Percentiles rank a stretch among this genome's conserved stretches.
phyloP scores from a whole-genome alignment of 1,284 basidiomycete genomes.

The Marasmius oreades region DNA sequence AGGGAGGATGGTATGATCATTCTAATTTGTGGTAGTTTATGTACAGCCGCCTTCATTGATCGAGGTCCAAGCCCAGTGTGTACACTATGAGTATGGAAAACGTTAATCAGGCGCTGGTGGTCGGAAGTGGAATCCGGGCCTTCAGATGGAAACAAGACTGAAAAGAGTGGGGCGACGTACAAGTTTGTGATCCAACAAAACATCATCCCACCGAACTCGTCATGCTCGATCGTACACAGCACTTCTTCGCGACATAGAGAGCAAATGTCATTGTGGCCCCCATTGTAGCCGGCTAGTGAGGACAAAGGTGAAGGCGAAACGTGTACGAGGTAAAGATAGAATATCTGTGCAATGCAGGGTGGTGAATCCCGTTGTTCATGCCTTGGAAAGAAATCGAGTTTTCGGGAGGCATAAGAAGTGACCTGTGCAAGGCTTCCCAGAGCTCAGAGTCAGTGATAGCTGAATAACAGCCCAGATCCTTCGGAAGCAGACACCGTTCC shows the following conservation, averaged over 20 bases:
- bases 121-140: neutral
- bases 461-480: no score
- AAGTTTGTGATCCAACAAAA: constrained; percentile 48
- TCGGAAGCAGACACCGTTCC: no score
- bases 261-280: constrained; percentile 49
- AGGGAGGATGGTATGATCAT: neutral
- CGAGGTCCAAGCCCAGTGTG: constrained; percentile 33
- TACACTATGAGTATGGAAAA: constrained; percentile 35
- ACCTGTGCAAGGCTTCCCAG: no score
- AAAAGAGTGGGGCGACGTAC: constrained; percentile 27
- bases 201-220: constrained; percentile 34
- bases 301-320: constrained; percentile 23
- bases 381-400: neutral
- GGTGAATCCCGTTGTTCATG: neutral
- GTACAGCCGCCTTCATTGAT: neutral
- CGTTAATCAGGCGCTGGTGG: constrained; percentile 39
- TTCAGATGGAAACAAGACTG: constrained; percentile 4
- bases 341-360: constrained; percentile 23
- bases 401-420: neutral
- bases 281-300: constrained; percentile 41
- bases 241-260: constrained; percentile 48
- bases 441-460: no score
- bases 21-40: neutral
- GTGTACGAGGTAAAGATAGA: constrained; percentile 37
- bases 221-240: constrained; percentile 49